Evolutionary conservation across 2,329 filamentous ascomycete species (phyloP).

Genomic region (Sarocladium strictum): DNA sequence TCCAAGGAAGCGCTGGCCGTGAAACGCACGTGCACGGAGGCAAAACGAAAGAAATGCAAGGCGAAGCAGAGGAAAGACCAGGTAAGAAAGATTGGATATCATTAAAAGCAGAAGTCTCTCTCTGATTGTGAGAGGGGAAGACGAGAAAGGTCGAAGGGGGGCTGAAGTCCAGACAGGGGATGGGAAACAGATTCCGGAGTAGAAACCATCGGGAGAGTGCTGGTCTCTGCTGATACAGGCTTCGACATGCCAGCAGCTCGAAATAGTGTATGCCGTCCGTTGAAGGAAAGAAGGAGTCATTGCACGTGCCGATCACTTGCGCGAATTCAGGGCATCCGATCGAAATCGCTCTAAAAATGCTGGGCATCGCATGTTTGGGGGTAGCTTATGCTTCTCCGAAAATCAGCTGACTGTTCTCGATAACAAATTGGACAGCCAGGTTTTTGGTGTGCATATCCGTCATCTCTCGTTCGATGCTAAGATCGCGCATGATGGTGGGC

Average conservation of each 20-base stretch:
- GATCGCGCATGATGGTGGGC: constrained; percentile 91
- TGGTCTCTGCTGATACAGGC: no score
- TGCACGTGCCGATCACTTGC: no score
- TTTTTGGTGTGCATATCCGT: constrained; percentile 94
- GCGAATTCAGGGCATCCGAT: no score
- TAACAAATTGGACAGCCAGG: constrained; percentile 82
- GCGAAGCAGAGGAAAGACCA: neutral
- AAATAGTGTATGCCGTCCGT: neutral
- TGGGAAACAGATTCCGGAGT: no score
- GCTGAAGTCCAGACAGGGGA: no score
- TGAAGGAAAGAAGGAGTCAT: no score
- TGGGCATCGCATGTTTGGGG: no score
- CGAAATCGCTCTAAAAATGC: no score
- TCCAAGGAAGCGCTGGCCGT: neutral
- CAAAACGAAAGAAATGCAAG: neutral
- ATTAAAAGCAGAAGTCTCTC: constrained; percentile 4
- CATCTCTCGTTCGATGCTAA: constrained; percentile 88
- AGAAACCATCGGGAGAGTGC: no score
- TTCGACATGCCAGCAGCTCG: no score
- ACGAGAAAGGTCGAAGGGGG: neutral
- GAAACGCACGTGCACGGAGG: neutral
- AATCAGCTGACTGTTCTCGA: constrained; percentile 81
- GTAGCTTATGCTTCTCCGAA: constrained; percentile 52
- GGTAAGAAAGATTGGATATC: constrained; percentile 1
- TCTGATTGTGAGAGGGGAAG: neutral